Evolutionary conservation across 805 yeast genomes (phyloP).

Genomic region (Myxozyma lipomycoides): DNA sequence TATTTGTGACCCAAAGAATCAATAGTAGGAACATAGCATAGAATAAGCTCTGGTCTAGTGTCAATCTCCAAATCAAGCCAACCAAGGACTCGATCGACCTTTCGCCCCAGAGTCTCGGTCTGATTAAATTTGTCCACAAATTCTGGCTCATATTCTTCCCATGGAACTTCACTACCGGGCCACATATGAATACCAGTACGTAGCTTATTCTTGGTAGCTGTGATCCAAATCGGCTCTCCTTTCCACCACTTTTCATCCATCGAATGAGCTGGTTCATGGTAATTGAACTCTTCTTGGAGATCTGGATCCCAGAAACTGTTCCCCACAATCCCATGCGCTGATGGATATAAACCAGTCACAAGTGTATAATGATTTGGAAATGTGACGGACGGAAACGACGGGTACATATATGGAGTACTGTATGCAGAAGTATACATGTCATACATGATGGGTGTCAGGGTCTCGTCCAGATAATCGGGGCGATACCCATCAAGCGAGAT

Average conservation of each 20-base stretch:
- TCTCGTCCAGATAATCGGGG: conserved; percentile 71
- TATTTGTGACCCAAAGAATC: conserved; percentile 71
- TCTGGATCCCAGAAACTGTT: conserved; percentile 70
- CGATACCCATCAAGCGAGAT: conserved; percentile 87
- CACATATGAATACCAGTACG: conserved; percentile 86
- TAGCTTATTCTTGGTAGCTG: conserved; percentile 61
- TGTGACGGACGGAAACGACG: conserved; percentile 84
- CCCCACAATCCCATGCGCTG: conserved; percentile 82
- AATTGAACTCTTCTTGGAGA: conserved; percentile 54
- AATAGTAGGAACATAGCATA: conserved; percentile 76
- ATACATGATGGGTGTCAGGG: conserved; percentile 68
- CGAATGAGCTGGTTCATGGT: conserved; percentile 53
- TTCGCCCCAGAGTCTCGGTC: conserved; percentile 54
- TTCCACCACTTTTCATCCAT: conserved; percentile 71
- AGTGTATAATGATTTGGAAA: conserved; percentile 92
- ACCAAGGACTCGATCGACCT: conserved; percentile 53
- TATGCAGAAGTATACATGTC: conserved; percentile 40
- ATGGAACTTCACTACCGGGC: conserved; percentile 86
- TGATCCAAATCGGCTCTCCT: conserved; percentile 85
- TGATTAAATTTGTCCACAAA: conserved; percentile 60
- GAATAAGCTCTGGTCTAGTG: conserved; percentile 67
- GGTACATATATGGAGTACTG: conserved; percentile 79
- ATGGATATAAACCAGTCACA: conserved; percentile 80
- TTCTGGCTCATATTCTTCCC: conserved; percentile 49
- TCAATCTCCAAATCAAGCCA: conserved; percentile 61